Evolutionary conservation across 495 filamentous ascomycete species (phyloP).

Genomic region (Lasiosphaeria hispida): DNA sequence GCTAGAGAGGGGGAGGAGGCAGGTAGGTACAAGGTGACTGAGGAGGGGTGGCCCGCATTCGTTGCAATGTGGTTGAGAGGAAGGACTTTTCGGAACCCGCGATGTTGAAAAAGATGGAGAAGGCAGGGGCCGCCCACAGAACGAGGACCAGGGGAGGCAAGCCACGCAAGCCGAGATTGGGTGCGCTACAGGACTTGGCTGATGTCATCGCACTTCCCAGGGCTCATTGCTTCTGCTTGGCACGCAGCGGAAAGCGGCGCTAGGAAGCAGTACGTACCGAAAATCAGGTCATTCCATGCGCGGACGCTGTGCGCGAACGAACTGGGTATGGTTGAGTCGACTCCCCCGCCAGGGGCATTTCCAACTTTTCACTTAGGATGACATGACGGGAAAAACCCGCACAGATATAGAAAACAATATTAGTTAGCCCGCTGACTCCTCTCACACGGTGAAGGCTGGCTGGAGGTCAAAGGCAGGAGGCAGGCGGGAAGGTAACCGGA

Average conservation of each 20-base stretch:
- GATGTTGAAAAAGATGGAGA: constrained; percentile 23
- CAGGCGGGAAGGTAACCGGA: too few species aligned
- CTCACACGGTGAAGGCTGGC: too few species aligned
- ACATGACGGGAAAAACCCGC: constrained; percentile 4
- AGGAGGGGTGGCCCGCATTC: too few species aligned
- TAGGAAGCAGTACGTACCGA: constrained; percentile 8
- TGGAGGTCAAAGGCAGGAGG: too few species aligned
- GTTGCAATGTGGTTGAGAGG: too few species aligned
- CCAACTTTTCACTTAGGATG: neutral
- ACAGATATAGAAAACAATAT: neutral
- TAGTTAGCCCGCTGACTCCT: too few species aligned
- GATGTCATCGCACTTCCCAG: constrained; percentile 14
- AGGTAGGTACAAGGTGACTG: too few species aligned
- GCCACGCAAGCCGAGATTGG: constrained; percentile 5
- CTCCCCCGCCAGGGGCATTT: constrained; percentile 10
- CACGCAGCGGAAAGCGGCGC: neutral
- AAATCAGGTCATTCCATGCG: constrained; percentile 24
- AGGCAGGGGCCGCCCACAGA: constrained; percentile 7
- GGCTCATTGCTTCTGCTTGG: neutral
- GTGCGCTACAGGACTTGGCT: constrained; percentile 21
- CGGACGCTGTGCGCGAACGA: constrained; percentile 2
- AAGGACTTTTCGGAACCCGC: neutral
- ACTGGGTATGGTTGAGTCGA: constrained; percentile 3
- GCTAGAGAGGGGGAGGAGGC: too few species aligned
- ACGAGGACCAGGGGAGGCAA: constrained; percentile 7